Evolutionary conservation across 805 yeast species (phyloP).

Genomic region (Zygotorulaspora sp.): DNA sequence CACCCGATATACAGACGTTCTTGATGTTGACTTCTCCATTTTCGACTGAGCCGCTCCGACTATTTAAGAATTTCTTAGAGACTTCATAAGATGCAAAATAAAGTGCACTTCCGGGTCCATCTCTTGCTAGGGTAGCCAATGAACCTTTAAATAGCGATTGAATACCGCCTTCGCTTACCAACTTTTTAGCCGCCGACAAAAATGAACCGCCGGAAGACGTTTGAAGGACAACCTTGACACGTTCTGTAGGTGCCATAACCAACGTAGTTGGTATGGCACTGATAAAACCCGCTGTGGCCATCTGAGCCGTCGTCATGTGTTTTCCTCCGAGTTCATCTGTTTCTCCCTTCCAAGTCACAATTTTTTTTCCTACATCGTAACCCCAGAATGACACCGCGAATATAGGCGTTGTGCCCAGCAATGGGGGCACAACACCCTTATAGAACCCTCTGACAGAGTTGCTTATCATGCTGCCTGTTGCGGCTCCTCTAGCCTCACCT

Average conservation of each 20-base stretch:
- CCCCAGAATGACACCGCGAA: constrained; percentile 99
- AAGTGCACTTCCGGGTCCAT: constrained; percentile 95
- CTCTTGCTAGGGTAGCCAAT: constrained; percentile 87
- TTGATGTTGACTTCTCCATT: constrained; percentile 58
- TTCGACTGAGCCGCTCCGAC: constrained; percentile 35
- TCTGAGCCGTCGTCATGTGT: constrained; percentile 59
- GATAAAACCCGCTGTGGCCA: constrained; percentile 88
- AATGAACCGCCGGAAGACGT: constrained; percentile 45
- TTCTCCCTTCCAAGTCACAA: constrained; percentile 45
- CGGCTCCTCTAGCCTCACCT: constrained; percentile 58
- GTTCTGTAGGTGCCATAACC: constrained; percentile 96
- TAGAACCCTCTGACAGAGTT: constrained; percentile 58
- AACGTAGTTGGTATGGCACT: constrained; percentile 93
- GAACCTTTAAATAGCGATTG: constrained; percentile 87
- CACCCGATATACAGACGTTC: constrained; percentile 87
- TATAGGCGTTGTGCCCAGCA: constrained; percentile 97
- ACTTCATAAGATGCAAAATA: constrained; percentile 93
- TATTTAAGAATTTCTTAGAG: constrained; percentile 59
- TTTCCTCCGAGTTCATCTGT: constrained; percentile 1
- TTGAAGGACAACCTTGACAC: constrained; percentile 92
- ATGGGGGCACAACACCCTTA: constrained; percentile 91
- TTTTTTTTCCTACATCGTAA: constrained; percentile 82
- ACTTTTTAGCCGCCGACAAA: constrained; percentile 51
- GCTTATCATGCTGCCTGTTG: constrained; percentile 13
- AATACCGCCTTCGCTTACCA: constrained; percentile 77